phyloP scores from a whole-genome alignment of 768 basidiomycete genomes.

The Sarcodon aspratus region DNA sequence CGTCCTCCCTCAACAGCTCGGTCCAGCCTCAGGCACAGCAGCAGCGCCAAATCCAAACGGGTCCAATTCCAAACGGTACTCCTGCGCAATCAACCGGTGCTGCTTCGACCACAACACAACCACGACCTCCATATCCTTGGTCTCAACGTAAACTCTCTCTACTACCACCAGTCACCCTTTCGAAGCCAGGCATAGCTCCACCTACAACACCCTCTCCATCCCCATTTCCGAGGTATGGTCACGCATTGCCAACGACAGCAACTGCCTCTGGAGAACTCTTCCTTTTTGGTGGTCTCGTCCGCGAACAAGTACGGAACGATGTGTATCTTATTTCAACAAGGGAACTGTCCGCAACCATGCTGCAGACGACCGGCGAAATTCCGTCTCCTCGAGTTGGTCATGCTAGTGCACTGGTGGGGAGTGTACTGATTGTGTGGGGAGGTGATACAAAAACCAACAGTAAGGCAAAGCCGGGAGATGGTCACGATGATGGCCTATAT shows the following conservation, averaged over 20 bases:
- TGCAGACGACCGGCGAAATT: slow-evolving; percentile 83
- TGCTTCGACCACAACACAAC: slow-evolving; percentile 7
- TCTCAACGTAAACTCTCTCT: slow-evolving; percentile 63
- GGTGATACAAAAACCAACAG: slow-evolving; percentile 86
- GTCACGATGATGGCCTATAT: slow-evolving; percentile 89
- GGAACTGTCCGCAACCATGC: slow-evolving; percentile 66
- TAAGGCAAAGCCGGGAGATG: slow-evolving; percentile 48
- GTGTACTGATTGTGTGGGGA: slow-evolving; percentile 95
- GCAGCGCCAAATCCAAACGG: slow-evolving; percentile 7
- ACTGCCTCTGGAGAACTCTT: slow-evolving; percentile 83
- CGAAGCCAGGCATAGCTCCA: slow-evolving; percentile 53
- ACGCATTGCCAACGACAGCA: slow-evolving; percentile 74
- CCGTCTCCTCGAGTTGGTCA: slow-evolving; percentile 93
- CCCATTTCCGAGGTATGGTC: slow-evolving; percentile 95
- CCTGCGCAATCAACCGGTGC: slow-evolving; percentile 6
- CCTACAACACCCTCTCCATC: slow-evolving; percentile 65
- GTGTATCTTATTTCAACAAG: slow-evolving; percentile 81
- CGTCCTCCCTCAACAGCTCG: slow-evolving; percentile 7
- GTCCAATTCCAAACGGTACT: slow-evolving; percentile 3
- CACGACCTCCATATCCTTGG: slow-evolving; percentile 64
- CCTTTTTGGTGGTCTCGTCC: slow-evolving; percentile 93
- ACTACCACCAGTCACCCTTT: slow-evolving; percentile 52
- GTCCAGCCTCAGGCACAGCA: slow-evolving; percentile 2
- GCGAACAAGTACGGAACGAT: slow-evolving; percentile 84
- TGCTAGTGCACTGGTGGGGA: slow-evolving; percentile 90